Evolutionary conservation across 768 basidiomycete genomes (phyloP).

Genomic region (Cyclocybe aegerita): DNA sequence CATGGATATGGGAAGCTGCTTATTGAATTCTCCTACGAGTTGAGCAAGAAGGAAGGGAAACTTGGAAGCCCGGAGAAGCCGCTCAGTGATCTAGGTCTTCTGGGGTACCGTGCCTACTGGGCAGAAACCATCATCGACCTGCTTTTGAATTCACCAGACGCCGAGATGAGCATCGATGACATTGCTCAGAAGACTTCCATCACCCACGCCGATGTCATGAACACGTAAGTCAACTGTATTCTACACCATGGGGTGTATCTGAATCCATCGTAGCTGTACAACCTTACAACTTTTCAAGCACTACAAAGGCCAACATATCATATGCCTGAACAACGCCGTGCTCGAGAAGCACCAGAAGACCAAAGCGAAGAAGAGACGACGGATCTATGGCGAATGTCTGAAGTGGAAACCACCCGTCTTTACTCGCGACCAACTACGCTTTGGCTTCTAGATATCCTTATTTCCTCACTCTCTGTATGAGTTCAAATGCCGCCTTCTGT

Average conservation of each 20-base stretch:
- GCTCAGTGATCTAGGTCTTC: conserved; percentile 87
- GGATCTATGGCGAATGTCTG: conserved; percentile 78
- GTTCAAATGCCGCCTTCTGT: conserved; percentile 10
- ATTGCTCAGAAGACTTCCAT: conserved; percentile 95
- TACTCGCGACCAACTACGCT: conserved; percentile 85
- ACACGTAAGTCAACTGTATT: conserved; percentile 71
- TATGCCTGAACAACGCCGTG: conserved; percentile 87
- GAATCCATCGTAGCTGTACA: conserved; percentile 66
- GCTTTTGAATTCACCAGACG: conserved; percentile 69
- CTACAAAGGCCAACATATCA: conserved; percentile 92
- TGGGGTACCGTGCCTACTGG: conserved; percentile 97
- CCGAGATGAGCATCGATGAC: conserved; percentile 91
- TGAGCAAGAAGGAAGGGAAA: conserved; percentile 95
- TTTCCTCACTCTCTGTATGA: conserved; percentile 2
- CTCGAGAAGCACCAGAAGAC: conserved; percentile 89
- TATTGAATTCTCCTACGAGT: conserved; percentile 98
- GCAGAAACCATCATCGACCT: conserved; percentile 94
- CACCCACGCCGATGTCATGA: conserved; percentile 95
- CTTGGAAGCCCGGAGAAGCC: conserved; percentile 98
- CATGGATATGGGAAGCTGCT: conserved; percentile 93
- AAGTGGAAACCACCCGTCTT: conserved; percentile 97
- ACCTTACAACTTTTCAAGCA: conserved; percentile 94
- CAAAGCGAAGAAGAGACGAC: conserved; percentile 71
- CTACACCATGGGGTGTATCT: conserved; percentile 2
- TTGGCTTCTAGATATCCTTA: conserved; percentile 47